Evolutionary conservation across 345 rosid genomes (phyloP).

Genomic region (Isatis tinctoria): DNA sequence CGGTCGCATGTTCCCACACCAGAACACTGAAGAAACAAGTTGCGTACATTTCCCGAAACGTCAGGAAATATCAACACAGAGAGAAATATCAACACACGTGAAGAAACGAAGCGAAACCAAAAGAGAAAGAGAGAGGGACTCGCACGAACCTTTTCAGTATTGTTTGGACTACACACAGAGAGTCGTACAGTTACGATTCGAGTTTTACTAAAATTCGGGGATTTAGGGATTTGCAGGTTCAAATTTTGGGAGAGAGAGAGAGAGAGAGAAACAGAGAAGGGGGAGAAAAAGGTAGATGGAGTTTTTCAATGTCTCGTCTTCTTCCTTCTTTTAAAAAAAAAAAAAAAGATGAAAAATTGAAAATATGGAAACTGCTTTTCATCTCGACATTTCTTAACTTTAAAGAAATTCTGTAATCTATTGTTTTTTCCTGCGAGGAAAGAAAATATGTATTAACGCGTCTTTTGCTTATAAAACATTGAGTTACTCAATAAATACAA

Average conservation of each 20-base stretch:
- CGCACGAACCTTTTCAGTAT: background rate
- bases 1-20: constrained; percentile 1
- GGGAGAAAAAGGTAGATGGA: constrained; percentile 13
- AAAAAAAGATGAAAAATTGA: too few relatives aligned
- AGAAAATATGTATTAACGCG: constrained; percentile 17
- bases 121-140: constrained; percentile 7
- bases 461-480: background rate
- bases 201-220: constrained; percentile 12
- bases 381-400: constrained; percentile 30
- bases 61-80: background rate
- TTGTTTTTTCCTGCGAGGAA: background rate
- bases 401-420: constrained; percentile 26
- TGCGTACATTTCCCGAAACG: constrained; percentile 16
- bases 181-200: constrained; percentile 20
- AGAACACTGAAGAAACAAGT: background rate
- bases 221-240: constrained; percentile 38
- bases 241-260: background rate
- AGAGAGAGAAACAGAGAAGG: background rate
- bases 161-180: background rate
- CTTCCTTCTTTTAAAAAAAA: too few relatives aligned
- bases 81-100: background rate
- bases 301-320: constrained; percentile 19
- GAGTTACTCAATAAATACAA: background rate
- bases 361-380: constrained; percentile 17
- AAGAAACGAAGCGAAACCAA: background rate